Conservation (phyloP, 2,329 filamentous ascomycete genomes). For the Catunica adiposa region DNA sequence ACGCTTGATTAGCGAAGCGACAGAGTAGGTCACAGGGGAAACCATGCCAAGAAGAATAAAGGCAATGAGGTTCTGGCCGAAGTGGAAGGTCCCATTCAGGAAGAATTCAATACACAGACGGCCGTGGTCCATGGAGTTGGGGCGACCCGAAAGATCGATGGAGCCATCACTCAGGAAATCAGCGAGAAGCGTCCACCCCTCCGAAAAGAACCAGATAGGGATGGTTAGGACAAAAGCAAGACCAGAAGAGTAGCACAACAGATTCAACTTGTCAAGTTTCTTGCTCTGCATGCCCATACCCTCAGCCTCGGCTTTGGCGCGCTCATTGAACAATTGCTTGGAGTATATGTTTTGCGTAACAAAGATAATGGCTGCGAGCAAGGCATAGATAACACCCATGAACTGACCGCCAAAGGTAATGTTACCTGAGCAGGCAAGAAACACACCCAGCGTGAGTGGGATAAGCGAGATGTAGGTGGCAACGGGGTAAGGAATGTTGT, state of each 20-base stretch:
- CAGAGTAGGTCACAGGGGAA: constrained; percentile 91
- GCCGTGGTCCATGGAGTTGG: constrained; percentile 59
- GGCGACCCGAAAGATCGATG: constrained; percentile 41
- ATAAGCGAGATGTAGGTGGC: constrained; percentile 79
- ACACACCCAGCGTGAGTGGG: constrained; percentile 86
- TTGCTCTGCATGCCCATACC: constrained; percentile 41
- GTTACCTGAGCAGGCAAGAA: constrained; percentile 86
- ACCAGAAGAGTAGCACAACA: constrained; percentile 92
- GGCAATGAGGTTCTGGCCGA: constrained; percentile 87
- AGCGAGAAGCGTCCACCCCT: constrained; percentile 60
- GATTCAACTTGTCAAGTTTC: constrained; percentile 91
- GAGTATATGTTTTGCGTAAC: constrained; percentile 98
- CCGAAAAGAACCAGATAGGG: constrained; percentile 85
- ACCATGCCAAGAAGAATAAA: constrained; percentile 86
- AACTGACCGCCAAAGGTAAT: constrained; percentile 64
- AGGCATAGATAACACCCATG: constrained; percentile 74
- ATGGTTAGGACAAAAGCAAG: constrained; percentile 76
- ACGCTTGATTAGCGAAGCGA: constrained; percentile 88
- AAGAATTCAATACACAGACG: constrained; percentile 68
- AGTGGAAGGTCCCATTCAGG: constrained; percentile 95
- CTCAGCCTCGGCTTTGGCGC: constrained; percentile 67
- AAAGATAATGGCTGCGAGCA: constrained; percentile 83
- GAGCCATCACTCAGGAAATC: constrained; percentile 73
- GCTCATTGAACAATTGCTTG: constrained; percentile 94
- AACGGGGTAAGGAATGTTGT: constrained; percentile 70